phyloP scores from a whole-genome alignment of 306 rosid genomes.

The Cucumis melo region DNA sequence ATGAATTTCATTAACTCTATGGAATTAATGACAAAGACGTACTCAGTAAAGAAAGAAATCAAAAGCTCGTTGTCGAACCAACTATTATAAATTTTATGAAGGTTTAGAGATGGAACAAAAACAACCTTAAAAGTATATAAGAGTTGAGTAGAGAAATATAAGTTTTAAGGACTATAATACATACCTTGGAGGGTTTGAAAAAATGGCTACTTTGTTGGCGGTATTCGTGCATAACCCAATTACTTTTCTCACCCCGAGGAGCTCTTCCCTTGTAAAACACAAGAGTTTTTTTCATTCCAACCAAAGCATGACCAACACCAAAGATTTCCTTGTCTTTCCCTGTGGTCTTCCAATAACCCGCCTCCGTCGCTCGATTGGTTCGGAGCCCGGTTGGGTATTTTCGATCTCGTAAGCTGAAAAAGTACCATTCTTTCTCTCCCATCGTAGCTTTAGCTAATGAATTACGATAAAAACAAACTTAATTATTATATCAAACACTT shows the following conservation, averaged over 20 bases:
- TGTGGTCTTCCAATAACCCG: constrained; percentile 92
- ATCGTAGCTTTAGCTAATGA: constrained; percentile 54
- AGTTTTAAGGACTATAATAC: not conserved
- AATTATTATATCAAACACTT: not conserved
- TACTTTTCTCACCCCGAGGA: constrained; percentile 85
- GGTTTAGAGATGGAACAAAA: not conserved
- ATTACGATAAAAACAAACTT: no score
- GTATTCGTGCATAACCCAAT: constrained; percentile 98
- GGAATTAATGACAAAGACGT: not conserved
- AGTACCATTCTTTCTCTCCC: constrained; percentile 95
- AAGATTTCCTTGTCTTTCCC: constrained; percentile 84
- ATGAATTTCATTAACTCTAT: no score
- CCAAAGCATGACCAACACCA: constrained; percentile 20
- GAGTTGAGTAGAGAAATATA: not conserved
- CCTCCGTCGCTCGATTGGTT: constrained; percentile 84
- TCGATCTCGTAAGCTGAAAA: constrained; percentile 65
- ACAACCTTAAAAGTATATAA: not conserved
- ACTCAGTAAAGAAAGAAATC: no score
- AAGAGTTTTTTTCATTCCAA: constrained; percentile 95
- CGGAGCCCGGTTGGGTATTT: constrained; percentile 87
- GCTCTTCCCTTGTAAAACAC: constrained; percentile 91
- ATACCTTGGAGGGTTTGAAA: constrained; percentile 52
- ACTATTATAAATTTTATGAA: no score
- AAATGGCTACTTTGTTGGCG: constrained; percentile 42
- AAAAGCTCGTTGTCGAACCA: no score